Conservation (phyloP, 2,329 filamentous ascomycete genomes). For the Hypoxylon sp. region DNA sequence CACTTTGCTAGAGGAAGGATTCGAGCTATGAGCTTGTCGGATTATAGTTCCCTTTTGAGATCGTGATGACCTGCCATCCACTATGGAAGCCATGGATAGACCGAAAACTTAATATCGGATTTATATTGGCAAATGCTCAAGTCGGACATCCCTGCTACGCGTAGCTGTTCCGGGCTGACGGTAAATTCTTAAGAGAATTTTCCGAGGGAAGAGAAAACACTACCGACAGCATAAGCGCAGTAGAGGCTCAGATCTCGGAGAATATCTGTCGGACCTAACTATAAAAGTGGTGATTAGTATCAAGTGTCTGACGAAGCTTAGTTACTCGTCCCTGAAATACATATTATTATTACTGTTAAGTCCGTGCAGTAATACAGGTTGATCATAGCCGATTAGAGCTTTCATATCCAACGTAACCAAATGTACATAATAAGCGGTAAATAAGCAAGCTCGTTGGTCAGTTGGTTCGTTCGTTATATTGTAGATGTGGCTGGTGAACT, state of each 20-base stretch:
- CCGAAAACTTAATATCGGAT: neutral
- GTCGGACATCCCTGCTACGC: neutral
- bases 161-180: neutral
- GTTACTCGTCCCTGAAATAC: constrained; percentile 7
- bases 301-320: constrained; percentile 8
- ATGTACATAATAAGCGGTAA: constrained; percentile 1
- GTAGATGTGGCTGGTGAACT: constrained; percentile 4
- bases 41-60: constrained; percentile 26
- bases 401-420: constrained; percentile 5
- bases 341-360: constrained; percentile 8
- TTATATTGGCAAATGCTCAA: constrained; percentile 5
- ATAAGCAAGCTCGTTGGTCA: neutral
- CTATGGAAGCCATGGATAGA: neutral
- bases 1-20: constrained; percentile 1
- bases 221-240: constrained; percentile 2
- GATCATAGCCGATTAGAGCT: neutral
- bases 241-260: constrained; percentile 20
- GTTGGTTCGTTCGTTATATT: neutral
- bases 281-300: constrained; percentile 25
- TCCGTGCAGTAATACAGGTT: constrained; percentile 6
- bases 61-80: neutral
- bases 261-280: constrained; percentile 21
- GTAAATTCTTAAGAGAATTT: constrained; percentile 4
- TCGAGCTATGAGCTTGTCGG: constrained; percentile 10
- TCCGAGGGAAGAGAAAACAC: constrained; percentile 5